phyloP scores from a whole-genome alignment of 2,329 filamentous ascomycete genomes.

The Fusarium secorum region DNA sequence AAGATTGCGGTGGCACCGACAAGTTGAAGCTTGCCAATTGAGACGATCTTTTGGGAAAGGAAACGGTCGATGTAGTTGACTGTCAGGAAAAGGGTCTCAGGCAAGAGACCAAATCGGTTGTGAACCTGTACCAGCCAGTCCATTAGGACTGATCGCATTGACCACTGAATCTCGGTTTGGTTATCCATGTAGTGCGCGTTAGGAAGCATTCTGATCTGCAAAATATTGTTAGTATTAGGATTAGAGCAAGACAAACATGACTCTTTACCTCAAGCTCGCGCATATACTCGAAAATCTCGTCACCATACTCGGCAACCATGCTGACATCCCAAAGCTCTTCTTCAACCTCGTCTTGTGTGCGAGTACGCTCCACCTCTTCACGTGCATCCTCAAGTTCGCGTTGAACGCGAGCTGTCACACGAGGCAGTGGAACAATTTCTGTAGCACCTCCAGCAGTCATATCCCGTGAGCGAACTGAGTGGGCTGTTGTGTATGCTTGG shows the following conservation, averaged over 20 bases:
- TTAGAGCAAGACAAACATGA: not conserved
- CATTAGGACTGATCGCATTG: slow-evolving; percentile 96
- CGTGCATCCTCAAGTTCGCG: slow-evolving; percentile 75
- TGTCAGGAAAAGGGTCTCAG: slow-evolving; percentile 92
- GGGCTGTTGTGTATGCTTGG: slow-evolving; percentile 79
- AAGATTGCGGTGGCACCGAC: slow-evolving; percentile 96
- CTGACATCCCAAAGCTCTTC: slow-evolving; percentile 93
- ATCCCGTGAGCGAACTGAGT: slow-evolving; percentile 76
- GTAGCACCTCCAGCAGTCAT: slow-evolving; percentile 61
- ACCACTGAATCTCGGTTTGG: slow-evolving; percentile 98
- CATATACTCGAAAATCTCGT: slow-evolving; percentile 97
- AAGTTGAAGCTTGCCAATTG: slow-evolving; percentile 91
- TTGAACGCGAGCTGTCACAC: slow-evolving; percentile 71
- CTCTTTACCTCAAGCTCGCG: slow-evolving; percentile 78
- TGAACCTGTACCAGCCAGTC: slow-evolving; percentile 99
- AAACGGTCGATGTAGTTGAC: slow-evolving; percentile 99
- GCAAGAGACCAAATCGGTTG: slow-evolving; percentile 85
- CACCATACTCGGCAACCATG: slow-evolving; percentile 96
- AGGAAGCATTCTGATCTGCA: slow-evolving; percentile 78
- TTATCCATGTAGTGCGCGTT: slow-evolving; percentile 96
- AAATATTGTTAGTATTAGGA: slow-evolving; percentile 36
- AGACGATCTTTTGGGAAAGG: slow-evolving; percentile 92
- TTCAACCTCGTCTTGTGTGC: slow-evolving; percentile 77
- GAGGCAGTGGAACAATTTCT: slow-evolving; percentile 71
- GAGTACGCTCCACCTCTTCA: slow-evolving; percentile 72